A percentile compares a stretch with the other conserved stretches of the same genome.
phyloP scores from a whole-genome alignment of 192 early-diverging fungal genomes.

The Coemansia sp. region DNA sequence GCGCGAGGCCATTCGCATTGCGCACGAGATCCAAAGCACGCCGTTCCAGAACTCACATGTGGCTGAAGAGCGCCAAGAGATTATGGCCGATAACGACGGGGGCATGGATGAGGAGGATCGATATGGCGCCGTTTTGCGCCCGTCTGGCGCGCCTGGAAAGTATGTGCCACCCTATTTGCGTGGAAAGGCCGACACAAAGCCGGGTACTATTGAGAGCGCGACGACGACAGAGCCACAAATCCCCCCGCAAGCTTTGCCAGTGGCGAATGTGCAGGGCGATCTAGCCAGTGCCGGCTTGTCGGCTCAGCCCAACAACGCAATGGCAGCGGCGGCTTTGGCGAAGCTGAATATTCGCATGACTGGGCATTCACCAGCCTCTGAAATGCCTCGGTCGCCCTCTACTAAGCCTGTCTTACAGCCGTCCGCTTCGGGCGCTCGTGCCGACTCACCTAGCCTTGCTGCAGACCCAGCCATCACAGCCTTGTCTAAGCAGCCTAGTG shows the following conservation, averaged over 20 bases:
- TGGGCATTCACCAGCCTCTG: slow-evolving; percentile 22
- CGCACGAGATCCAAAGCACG: slow-evolving; percentile 83
- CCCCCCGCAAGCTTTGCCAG: neutral
- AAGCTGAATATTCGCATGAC: slow-evolving; percentile 53
- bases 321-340: slow-evolving; percentile 38
- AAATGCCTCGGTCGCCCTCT: neutral
- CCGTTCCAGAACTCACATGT: slow-evolving; percentile 78
- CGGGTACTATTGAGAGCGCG: neutral
- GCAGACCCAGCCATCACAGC: slow-evolving; percentile 38
- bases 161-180: slow-evolving; percentile 86
- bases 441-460: slow-evolving; percentile 12
- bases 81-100: slow-evolving; percentile 56
- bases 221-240: neutral
- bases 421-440: neutral
- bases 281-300: neutral
- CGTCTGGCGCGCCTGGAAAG: slow-evolving; percentile 65
- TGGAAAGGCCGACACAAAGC: slow-evolving; percentile 31
- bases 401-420: neutral
- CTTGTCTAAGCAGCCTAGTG: slow-evolving; percentile 23
- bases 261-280: neutral
- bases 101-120: slow-evolving; percentile 88
- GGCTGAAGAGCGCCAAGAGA: slow-evolving; percentile 82
- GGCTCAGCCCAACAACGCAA: slow-evolving; percentile 21
- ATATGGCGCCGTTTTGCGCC: slow-evolving; percentile 78
- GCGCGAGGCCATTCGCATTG: slow-evolving; percentile 80